A percentile compares a stretch with the other conserved stretches of the same genome.
Evolutionary conservation across 768 basidiomycete genomes (phyloP).

Genomic region (Auricularia cornea): DNA sequence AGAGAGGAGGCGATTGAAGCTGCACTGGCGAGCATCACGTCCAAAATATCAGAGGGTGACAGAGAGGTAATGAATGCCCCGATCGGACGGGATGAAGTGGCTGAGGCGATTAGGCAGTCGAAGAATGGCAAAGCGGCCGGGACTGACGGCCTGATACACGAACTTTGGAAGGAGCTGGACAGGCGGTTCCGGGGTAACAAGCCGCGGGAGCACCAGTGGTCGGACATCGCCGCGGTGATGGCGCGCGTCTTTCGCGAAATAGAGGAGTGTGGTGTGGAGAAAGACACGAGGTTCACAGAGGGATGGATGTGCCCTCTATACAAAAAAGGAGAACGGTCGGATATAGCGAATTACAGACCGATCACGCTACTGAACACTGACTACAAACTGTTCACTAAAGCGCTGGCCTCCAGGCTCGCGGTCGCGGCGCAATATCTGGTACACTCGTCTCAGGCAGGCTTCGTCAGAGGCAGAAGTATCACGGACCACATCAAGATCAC

Average conservation of each 20-base stretch:
- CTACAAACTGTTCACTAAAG: constrained; percentile 8
- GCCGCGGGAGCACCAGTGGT: no score
- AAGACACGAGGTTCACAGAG: background rate
- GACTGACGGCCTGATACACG: background rate
- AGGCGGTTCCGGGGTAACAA: no score
- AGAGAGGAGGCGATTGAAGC: no score
- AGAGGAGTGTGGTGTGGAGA: background rate
- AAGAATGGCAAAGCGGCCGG: background rate
- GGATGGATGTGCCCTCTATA: constrained; percentile 8
- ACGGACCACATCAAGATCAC: constrained; percentile 8
- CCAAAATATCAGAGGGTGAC: no score
- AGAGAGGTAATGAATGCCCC: no score
- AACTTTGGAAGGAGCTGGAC: background rate
- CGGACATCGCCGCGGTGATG: background rate
- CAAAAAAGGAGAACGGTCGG: constrained; percentile 5
- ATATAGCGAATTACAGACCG: constrained; percentile 10
- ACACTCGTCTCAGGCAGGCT: constrained; percentile 9
- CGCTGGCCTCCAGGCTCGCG: background rate
- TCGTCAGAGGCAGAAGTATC: constrained; percentile 7
- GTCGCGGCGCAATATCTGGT: background rate
- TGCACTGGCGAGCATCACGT: no score
- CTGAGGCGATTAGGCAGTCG: background rate
- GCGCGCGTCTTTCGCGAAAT: background rate
- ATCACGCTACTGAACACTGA: constrained; percentile 9
- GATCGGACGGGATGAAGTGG: background rate